phyloP scores from a whole-genome alignment of 2,329 filamentous ascomycete species.

The Penicillium sp. region DNA sequence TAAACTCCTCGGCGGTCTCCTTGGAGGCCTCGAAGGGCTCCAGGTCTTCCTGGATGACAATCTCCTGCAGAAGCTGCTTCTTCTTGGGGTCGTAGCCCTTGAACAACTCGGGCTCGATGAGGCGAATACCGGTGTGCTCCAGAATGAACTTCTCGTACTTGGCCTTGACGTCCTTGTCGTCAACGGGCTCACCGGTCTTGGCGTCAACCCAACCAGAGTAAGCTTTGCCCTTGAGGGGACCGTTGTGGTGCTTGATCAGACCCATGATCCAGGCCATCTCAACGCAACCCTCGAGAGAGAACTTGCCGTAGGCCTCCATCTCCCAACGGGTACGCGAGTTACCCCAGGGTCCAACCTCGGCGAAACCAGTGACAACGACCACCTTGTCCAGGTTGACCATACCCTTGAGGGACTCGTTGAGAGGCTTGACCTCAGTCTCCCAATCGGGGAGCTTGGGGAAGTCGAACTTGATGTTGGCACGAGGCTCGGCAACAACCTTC shows the following conservation, averaged over 20 bases:
- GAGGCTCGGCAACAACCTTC: conserved; percentile 88
- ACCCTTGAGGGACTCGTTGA: conserved; percentile 85
- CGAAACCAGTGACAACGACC: conserved; percentile 94
- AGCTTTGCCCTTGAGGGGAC: conserved; percentile 89
- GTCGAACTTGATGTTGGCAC: conserved; percentile 97
- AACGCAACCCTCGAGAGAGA: conserved; percentile 95
- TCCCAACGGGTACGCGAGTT: conserved; percentile 98
- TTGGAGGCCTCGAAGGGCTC: conserved; percentile 97
- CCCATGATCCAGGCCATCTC: conserved; percentile 99
- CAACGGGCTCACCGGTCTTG: conserved; percentile 92
- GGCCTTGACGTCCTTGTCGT: conserved; percentile 95
- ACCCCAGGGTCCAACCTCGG: conserved; percentile 84
- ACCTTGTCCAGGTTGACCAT: conserved; percentile 99
- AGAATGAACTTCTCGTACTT: conserved; percentile 98
- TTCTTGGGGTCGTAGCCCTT: conserved; percentile 96
- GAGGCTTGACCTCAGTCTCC: conserved; percentile 85
- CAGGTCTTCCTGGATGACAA: conserved; percentile 94
- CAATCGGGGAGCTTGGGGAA: conserved; percentile 91
- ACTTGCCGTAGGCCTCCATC: conserved; percentile 96
- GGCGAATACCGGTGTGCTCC: conserved; percentile 93
- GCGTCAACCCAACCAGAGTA: conserved; percentile 96
- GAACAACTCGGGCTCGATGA: conserved; percentile 97
- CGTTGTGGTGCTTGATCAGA: conserved; percentile 98
- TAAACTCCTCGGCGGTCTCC: conserved; percentile 96
- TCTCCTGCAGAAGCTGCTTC: conserved; percentile 97